Conservation (phyloP, 2,329 filamentous ascomycete genomes). For the Neonectria magnoliae region DNA sequence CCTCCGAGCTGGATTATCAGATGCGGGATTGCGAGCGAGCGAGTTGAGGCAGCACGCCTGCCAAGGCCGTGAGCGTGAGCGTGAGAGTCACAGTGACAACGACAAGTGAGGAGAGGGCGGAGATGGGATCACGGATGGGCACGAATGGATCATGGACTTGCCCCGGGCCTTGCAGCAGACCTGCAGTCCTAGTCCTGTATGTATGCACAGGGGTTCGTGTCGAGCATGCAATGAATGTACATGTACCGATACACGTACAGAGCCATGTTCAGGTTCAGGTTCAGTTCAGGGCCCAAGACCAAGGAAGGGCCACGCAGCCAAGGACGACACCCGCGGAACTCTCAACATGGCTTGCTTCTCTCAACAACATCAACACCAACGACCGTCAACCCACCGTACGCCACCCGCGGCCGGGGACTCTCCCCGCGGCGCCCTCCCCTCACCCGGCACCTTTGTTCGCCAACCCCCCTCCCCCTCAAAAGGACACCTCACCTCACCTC, state of each 20-base stretch:
- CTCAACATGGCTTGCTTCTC: no score
- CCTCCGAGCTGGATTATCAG: not conserved
- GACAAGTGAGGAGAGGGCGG: not conserved
- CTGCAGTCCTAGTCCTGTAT: not conserved
- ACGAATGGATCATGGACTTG: not conserved
- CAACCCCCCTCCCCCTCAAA: not conserved
- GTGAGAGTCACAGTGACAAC: no score
- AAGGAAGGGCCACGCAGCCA: not conserved
- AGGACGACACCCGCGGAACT: not conserved
- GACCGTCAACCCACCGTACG: conserved; percentile 16
- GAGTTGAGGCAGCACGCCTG: conserved; percentile 6
- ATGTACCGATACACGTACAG: conserved; percentile 20
- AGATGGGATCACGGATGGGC: not conserved
- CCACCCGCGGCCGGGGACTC: not conserved
- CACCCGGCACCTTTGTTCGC: not conserved
- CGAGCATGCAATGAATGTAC: not conserved
- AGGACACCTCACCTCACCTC: not conserved
- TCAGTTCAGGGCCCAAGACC: no score
- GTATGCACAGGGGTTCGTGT: conserved; percentile 24
- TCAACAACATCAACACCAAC: conserved; percentile 4
- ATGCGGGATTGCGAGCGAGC: conserved; percentile 7
- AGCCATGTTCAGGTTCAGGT: no score
- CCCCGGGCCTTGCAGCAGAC: conserved; percentile 16
- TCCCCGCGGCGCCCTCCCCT: not conserved
- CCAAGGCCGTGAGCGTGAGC: not conserved